A percentile compares a stretch with the other conserved stretches of the same genome.
Evolutionary conservation across 257 asterid genomes (phyloP).

Genomic region (Datura wrightii): DNA sequence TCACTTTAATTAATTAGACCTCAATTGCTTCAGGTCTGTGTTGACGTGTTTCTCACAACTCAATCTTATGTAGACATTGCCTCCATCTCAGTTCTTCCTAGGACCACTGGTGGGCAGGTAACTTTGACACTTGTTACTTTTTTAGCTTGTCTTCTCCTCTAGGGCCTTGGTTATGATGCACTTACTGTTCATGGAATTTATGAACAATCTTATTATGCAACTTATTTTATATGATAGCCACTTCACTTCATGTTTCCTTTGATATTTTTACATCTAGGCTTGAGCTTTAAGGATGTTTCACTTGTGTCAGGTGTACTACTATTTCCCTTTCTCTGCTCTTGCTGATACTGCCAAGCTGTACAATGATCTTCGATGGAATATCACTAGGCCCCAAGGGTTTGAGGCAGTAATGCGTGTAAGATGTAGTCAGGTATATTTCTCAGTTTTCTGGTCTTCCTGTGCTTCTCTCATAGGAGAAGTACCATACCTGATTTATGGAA

Average conservation of each 20-base stretch:
- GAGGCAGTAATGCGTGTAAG: conserved; percentile 99
- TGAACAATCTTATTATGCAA: neutral
- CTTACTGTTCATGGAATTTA: neutral
- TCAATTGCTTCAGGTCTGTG: conserved; percentile 74
- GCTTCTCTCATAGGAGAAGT: conserved; percentile 20
- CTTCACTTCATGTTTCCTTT: conserved; percentile 14
- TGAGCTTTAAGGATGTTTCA: conserved; percentile 26
- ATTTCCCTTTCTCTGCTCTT: conserved; percentile 92
- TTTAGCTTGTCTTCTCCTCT: conserved; percentile 14
- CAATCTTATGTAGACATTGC: conserved; percentile 93
- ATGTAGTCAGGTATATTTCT: conserved; percentile 87
- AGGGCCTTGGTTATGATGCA: neutral
- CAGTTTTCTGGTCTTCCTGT: conserved; percentile 33
- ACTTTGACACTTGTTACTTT: conserved; percentile 27
- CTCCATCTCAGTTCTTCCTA: conserved; percentile 88
- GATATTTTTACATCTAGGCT: neutral
- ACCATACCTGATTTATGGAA: neutral
- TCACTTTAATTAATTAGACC: conserved; percentile 33
- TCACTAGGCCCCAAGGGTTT: conserved; percentile 96
- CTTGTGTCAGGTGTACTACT: conserved; percentile 74
- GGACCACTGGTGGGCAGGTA: conserved; percentile 99
- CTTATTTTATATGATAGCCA: neutral
- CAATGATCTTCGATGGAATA: conserved; percentile 99
- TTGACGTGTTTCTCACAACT: conserved; percentile 92
- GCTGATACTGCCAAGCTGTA: conserved; percentile 93